Conservation (phyloP, 305 asterid genomes). For the Solanum chacoense region DNA sequence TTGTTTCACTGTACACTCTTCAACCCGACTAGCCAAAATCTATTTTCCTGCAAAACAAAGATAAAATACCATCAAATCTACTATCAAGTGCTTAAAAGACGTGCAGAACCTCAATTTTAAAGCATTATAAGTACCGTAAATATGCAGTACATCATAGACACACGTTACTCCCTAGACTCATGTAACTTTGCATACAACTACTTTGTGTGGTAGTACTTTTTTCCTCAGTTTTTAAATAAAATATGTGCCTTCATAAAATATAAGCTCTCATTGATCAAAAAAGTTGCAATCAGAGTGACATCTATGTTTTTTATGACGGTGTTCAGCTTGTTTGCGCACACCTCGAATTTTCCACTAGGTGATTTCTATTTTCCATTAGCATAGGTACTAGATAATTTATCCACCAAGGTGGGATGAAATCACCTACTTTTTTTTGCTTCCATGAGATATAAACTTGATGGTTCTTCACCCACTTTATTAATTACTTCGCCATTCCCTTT, state of each 20-base stretch:
- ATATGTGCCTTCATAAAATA: not conserved
- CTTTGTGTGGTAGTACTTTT: not conserved
- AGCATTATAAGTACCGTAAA: not conserved
- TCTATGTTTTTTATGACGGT: not conserved
- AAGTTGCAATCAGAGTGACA: not conserved
- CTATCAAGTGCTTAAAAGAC: not conserved
- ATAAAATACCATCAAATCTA: not conserved
- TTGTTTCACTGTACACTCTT: not conserved
- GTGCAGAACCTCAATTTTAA: not conserved
- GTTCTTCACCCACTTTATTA: not conserved
- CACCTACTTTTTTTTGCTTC: not conserved
- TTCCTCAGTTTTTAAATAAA: not conserved
- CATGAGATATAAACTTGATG: not conserved
- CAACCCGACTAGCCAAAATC: not conserved
- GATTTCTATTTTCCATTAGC: not conserved
- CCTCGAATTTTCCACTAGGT: not conserved
- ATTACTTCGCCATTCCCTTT: not conserved
- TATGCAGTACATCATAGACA: not conserved
- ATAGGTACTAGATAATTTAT: not conserved
- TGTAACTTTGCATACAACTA: not conserved
- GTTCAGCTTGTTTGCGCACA: not conserved
- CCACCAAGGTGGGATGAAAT: not conserved
- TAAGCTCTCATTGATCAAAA: not conserved
- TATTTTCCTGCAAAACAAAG: not conserved
- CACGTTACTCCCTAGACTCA: not conserved